Evolutionary conservation across 2,329 filamentous ascomycete species (phyloP), one percentile per base, ranked within the genome.

Genomic region (Colletotrichum plurivorum): DNA sequence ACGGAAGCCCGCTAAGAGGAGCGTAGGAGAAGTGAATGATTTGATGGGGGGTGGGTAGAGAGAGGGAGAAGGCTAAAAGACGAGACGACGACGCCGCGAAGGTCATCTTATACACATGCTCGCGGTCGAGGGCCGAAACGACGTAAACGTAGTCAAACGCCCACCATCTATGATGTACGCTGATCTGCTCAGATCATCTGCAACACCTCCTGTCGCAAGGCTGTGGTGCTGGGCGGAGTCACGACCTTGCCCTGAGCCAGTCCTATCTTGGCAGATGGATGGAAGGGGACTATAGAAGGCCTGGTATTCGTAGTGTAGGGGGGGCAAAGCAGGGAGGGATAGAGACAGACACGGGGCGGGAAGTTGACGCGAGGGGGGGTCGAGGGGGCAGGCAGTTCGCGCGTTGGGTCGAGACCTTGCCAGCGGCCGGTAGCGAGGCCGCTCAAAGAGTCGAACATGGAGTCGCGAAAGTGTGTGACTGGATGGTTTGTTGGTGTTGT

Each of bases 1-100:
- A 71, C 71, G 69, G 63, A 67, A 71, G 64, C 66, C 66, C 64
- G 71, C 71, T 49, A 51, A 70, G 73, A 73, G 64, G n/a, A 67
- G 46, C 51, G 63, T 39, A 43, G 63, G 15, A 55, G 15, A 53
- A 41, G 51, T 45, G 54, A 54, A 60, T 63, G 45, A 60, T 68
- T 65, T 65, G 15, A 56, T 31, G 48, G 46, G 31, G 66, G 36
- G 62, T 52, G 62, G 36, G 41, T 52, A 53, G 55, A 59, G 52
- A 18, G 20, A 25, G 51, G 20, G 49, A 60, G 55, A 49, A 66
- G 55, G 48, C n/a, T 55, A 60, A 69, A 46, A 71, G 18, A 58
- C 58, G 61, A 70, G 67, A 60, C 39, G 58, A 60, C 39, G 58
- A 70, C 12, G 58, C 41, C 49, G 62, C 27, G 48, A 31, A 41